Percentiles rank a stretch among this genome's conserved stretches.
Conservation (phyloP, 805 yeast species). For the Kregervanrija delftensis region DNA sequence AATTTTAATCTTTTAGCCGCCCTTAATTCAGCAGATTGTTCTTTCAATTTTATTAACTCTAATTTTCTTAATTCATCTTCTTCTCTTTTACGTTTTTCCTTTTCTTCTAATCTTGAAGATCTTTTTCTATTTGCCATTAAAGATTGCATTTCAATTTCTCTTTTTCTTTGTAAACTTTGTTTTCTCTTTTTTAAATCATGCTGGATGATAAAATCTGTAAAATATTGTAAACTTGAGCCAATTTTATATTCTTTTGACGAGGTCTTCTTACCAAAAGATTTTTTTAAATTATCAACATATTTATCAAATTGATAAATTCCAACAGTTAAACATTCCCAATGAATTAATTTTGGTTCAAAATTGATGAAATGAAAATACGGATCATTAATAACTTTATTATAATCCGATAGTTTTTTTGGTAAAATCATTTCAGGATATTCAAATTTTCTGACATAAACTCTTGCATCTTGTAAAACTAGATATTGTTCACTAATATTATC, state of each 20-base stretch:
- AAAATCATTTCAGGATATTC: conserved; percentile 27
- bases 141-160: conserved; percentile 56
- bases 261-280: conserved; percentile 25
- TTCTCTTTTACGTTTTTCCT: conserved; percentile 42
- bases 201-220: conserved; percentile 29
- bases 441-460: conserved; percentile 38
- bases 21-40: conserved; percentile 38
- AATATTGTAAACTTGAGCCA: conserved; percentile 24
- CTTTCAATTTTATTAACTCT: conserved; percentile 38
- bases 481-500: conserved; percentile 19
- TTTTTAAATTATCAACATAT: conserved; percentile 25
- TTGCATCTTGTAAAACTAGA: conserved; percentile 41
- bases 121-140: conserved; percentile 64
- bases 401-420: conserved; percentile 30
- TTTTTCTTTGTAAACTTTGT: conserved; percentile 46
- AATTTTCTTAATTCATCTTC: conserved; percentile 44
- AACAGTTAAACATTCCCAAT: conserved; percentile 35
- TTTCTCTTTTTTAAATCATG: conserved; percentile 50
- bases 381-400: conserved; percentile 16
- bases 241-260: conserved; percentile 22
- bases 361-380: conserved; percentile 8
- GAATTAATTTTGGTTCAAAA: conserved; percentile 30
- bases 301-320: conserved; percentile 38
- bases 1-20: conserved; percentile 32
- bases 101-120: conserved; percentile 67